Percentiles rank a stretch among this genome's conserved stretches.
phyloP scores from a whole-genome alignment of 192 early-diverging fungal species.

The Cladochytrium replicatum region DNA sequence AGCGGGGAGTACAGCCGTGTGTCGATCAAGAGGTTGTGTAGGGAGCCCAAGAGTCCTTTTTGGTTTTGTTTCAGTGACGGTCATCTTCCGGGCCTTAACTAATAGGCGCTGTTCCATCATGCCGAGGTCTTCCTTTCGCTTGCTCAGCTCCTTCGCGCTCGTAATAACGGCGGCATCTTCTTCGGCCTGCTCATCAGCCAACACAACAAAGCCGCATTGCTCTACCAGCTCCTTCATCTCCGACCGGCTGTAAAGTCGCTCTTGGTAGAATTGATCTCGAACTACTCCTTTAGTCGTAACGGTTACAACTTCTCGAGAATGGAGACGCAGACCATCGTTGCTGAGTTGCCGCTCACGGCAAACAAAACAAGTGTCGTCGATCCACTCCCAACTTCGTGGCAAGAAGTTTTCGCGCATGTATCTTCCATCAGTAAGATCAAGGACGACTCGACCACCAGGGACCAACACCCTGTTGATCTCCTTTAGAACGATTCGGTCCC shows the following conservation, averaged over 20 bases:
- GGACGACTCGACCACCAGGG: slow-evolving; percentile 41
- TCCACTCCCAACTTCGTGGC: slow-evolving; percentile 54
- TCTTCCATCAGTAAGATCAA: slow-evolving; percentile 52
- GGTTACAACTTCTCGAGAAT: slow-evolving; percentile 47
- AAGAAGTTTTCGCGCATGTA: slow-evolving; percentile 45
- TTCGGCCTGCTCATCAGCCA: not conserved
- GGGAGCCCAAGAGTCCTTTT: too few relatives aligned
- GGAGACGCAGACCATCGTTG: slow-evolving; percentile 38
- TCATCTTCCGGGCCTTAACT: slow-evolving; percentile 26
- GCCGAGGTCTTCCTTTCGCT: slow-evolving; percentile 52
- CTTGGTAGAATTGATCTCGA: slow-evolving; percentile 57
- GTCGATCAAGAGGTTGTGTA: too few relatives aligned
- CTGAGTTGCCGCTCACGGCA: slow-evolving; percentile 52
- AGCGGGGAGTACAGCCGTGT: too few relatives aligned
- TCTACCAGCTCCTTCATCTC: slow-evolving; percentile 33
- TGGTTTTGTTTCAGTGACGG: too few relatives aligned
- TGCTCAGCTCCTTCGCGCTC: slow-evolving; percentile 39
- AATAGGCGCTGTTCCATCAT: slow-evolving; percentile 55
- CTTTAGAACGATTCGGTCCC: slow-evolving; percentile 29
- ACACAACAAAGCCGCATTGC: slow-evolving; percentile 17
- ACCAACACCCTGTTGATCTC: slow-evolving; percentile 38
- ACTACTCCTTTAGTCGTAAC: slow-evolving; percentile 41
- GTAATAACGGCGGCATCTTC: slow-evolving; percentile 12
- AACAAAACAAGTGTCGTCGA: slow-evolving; percentile 52
- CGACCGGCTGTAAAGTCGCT: slow-evolving; percentile 37